Percentiles rank a stretch among this genome's conserved stretches.
Conservation (phyloP, 2,329 filamentous ascomycete species). For the Aspergillus luchuensis region DNA sequence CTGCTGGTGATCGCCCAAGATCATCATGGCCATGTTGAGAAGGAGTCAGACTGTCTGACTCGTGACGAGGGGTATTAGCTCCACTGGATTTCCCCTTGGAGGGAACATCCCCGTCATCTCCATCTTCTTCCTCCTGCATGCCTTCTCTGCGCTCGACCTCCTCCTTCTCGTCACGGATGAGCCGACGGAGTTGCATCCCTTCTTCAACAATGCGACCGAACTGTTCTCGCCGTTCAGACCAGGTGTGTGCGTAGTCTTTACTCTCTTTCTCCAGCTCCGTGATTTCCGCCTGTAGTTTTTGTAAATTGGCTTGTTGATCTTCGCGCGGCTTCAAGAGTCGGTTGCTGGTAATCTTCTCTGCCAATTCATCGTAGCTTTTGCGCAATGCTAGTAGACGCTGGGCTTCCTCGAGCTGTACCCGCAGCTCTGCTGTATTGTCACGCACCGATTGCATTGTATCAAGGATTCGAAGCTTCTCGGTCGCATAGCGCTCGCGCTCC, state of each 20-base stretch:
- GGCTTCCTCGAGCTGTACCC: constrained; percentile 74
- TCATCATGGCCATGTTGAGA: constrained; percentile 40
- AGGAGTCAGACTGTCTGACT: constrained; percentile 48
- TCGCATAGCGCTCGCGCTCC: constrained; percentile 80
- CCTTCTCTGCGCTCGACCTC: constrained; percentile 86
- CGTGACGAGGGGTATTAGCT: constrained; percentile 52
- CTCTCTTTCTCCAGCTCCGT: constrained; percentile 83
- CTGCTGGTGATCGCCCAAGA: constrained; percentile 24
- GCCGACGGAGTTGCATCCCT: constrained; percentile 77
- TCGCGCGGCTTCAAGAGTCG: constrained; percentile 77
- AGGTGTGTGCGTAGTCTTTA: constrained; percentile 76
- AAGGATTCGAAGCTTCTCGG: constrained; percentile 77
- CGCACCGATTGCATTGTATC: constrained; percentile 76
- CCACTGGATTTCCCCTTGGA: constrained; percentile 52
- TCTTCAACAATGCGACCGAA: constrained; percentile 89
- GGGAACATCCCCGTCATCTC: constrained; percentile 54
- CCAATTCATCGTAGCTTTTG: constrained; percentile 83
- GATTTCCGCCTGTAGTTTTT: constrained; percentile 85
- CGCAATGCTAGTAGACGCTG: constrained; percentile 74
- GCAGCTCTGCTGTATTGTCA: constrained; percentile 71
- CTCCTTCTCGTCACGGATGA: constrained; percentile 94
- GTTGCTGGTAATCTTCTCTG: constrained; percentile 83
- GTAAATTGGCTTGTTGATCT: constrained; percentile 75
- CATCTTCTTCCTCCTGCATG: constrained; percentile 67
- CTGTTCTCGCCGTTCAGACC: constrained; percentile 81